Conservation (phyloP, 352 stramenopile species). For the Pythium aristosporum region DNA sequence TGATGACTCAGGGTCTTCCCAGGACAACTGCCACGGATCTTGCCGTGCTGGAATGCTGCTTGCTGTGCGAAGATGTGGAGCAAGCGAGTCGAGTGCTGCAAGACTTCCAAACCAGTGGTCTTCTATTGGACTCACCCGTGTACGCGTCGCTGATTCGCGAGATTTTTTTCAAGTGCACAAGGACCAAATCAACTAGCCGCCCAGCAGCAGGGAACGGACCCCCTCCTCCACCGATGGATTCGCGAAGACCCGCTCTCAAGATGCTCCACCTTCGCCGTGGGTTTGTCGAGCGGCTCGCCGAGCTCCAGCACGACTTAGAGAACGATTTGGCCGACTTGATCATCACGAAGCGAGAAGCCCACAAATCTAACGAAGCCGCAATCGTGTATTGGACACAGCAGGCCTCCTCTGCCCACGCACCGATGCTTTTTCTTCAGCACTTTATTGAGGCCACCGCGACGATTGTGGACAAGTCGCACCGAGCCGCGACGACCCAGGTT, state of each 20-base stretch:
- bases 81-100: conserved; percentile 36
- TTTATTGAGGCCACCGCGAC: conserved; percentile 56
- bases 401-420: conserved; percentile 32
- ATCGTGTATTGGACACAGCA: conserved; percentile 52
- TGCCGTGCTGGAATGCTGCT: conserved; percentile 56
- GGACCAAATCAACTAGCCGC: conserved; percentile 18
- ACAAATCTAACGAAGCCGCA: conserved; percentile 22
- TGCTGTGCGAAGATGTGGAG: conserved; percentile 36
- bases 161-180: conserved; percentile 76
- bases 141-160: conserved; percentile 70
- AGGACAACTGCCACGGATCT: conserved; percentile 50
- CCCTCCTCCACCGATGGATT: conserved; percentile 30
- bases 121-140: conserved; percentile 49
- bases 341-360: background rate
- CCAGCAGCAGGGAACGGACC: conserved; percentile 30
- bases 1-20: conserved; percentile 38
- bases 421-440: conserved; percentile 75
- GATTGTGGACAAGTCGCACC: conserved; percentile 54
- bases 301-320: conserved; percentile 9
- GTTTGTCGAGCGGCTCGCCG: conserved; percentile 49
- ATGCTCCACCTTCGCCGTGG: conserved; percentile 51
- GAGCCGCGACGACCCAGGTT: conserved; percentile 36
- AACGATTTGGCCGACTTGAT: conserved; percentile 5
- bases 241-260: conserved; percentile 45
- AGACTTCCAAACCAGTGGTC: conserved; percentile 37